phyloP scores from a whole-genome alignment of 78 protist genomes.

The Protostelium mycophagum region DNA sequence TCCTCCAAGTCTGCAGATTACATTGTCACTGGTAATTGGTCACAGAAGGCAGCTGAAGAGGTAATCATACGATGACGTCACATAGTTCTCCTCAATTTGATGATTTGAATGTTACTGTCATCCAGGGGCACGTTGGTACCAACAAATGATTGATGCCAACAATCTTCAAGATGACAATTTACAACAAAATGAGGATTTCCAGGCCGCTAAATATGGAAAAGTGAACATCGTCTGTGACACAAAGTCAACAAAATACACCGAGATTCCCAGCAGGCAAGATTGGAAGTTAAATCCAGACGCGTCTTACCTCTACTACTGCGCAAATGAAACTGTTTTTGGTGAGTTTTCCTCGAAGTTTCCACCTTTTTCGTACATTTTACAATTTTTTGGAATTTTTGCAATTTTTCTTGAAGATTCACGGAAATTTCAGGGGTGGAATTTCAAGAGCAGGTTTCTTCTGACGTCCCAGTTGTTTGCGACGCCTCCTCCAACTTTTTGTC shows the following conservation, averaged over 20 bases:
- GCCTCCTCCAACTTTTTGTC: slow-evolving; percentile 88
- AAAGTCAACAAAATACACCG: slow-evolving; percentile 14
- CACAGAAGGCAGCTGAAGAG: slow-evolving; percentile 82
- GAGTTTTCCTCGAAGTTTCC: slow-evolving; percentile 7
- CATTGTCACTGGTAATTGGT: slow-evolving; percentile 94
- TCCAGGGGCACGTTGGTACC: too few relatives aligned
- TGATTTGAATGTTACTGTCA: too few relatives aligned
- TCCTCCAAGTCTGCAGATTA: slow-evolving; percentile 66
- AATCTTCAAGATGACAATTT: too few relatives aligned
- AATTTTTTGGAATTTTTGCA: neutral
- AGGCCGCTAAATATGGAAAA: slow-evolving; percentile 57
- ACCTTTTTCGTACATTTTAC: neutral
- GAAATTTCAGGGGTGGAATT: slow-evolving; percentile 2
- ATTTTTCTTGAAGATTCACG: neutral
- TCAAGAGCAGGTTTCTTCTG: neutral
- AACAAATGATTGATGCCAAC: too few relatives aligned
- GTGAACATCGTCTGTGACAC: slow-evolving; percentile 59
- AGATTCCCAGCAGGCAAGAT: slow-evolving; percentile 15
- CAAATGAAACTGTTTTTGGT: slow-evolving; percentile 94
- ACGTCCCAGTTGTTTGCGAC: slow-evolving; percentile 84
- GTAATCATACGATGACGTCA: slow-evolving; percentile 10
- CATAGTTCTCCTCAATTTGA: neutral
- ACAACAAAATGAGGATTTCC: neutral
- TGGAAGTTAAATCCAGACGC: slow-evolving; percentile 70
- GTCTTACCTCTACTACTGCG: slow-evolving; percentile 86